Evolutionary conservation across 148 eudicot species (phyloP).

Genomic region (Persicaria tinctoria): DNA sequence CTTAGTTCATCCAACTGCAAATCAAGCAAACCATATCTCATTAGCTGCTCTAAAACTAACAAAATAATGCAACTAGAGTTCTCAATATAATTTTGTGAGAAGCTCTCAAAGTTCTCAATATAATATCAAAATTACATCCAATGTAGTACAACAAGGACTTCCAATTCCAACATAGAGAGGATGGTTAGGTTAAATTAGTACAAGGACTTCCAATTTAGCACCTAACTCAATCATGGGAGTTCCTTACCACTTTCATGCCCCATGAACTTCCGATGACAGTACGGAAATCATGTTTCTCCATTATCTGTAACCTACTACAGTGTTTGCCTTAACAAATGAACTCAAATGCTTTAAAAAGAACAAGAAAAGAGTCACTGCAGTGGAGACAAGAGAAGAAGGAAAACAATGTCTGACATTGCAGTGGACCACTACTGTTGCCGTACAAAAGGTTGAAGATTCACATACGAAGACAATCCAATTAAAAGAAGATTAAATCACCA

Average conservation of each 20-base stretch:
- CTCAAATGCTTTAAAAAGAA: neutral
- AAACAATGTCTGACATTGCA: neutral
- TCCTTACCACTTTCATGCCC: neutral
- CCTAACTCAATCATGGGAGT: neutral
- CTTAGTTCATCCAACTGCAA: conserved; percentile 58
- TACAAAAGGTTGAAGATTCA: neutral
- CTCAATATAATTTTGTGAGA: neutral
- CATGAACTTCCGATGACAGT: neutral
- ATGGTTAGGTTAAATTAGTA: neutral
- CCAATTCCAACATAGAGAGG: neutral
- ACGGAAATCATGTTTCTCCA: neutral
- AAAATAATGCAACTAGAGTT: neutral
- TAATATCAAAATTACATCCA: neutral
- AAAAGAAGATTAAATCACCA: neutral
- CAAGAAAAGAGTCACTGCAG: neutral
- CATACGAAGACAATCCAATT: neutral
- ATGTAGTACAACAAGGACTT: neutral
- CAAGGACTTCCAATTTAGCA: neutral
- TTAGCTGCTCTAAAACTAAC: neutral
- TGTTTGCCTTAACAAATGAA: neutral
- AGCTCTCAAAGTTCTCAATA: neutral
- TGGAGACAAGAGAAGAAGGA: neutral
- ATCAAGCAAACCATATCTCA: conserved; percentile 4
- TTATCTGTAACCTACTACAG: neutral
- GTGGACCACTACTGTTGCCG: neutral